Evolutionary conservation across 495 filamentous ascomycete species (phyloP).

Genomic region (Trichocladium uniseriatum): DNA sequence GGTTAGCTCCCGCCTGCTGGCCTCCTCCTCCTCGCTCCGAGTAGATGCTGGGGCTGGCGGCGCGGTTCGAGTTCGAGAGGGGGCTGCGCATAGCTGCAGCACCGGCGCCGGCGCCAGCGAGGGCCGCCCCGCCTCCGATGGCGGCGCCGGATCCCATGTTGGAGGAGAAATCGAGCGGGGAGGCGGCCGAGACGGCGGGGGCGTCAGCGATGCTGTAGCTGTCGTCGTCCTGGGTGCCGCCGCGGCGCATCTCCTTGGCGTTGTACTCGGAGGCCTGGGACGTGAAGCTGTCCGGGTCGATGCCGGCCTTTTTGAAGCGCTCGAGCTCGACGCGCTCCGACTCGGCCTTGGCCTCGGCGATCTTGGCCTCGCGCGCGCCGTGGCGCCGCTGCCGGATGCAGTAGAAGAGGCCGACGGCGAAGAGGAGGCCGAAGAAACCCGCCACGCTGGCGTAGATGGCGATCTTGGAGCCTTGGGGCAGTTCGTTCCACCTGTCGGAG

Average conservation of each 20-base stretch:
- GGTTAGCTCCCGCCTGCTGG: slow-evolving; percentile 5
- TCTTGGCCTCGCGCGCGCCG: slow-evolving; percentile 53
- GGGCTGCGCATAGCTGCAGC: slow-evolving; percentile 22
- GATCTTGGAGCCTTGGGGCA: slow-evolving; percentile 46
- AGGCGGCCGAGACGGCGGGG: slow-evolving; percentile 8
- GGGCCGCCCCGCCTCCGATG: slow-evolving; percentile 13
- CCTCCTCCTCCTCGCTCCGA: slow-evolving; percentile 3
- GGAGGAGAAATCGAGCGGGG: slow-evolving; percentile 3
- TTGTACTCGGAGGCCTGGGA: slow-evolving; percentile 35
- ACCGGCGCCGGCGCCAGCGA: slow-evolving; percentile 21
- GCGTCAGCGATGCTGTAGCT: slow-evolving; percentile 32
- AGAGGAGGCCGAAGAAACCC: slow-evolving; percentile 38
- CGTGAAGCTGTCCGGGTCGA: slow-evolving; percentile 37
- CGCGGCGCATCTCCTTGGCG: slow-evolving; percentile 25
- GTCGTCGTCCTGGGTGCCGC: slow-evolving; percentile 24
- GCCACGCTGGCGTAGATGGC: slow-evolving; percentile 52
- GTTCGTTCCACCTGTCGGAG: slow-evolving; percentile 48
- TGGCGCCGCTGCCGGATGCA: slow-evolving; percentile 58
- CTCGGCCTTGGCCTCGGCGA: slow-evolving; percentile 45
- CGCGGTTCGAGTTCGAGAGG: slow-evolving; percentile 20
- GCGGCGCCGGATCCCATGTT: slow-evolving; percentile 13
- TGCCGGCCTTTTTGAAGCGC: slow-evolving; percentile 39
- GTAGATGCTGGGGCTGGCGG: slow-evolving; percentile 10
- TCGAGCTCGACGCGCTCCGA: slow-evolving; percentile 56
- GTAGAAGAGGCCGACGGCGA: slow-evolving; percentile 45